These are phyloP conservation scores for Pleurotus pulmonarius DNA, from an alignment of 768 basidiomycete species.

Conservation along the genomic window DNA sequence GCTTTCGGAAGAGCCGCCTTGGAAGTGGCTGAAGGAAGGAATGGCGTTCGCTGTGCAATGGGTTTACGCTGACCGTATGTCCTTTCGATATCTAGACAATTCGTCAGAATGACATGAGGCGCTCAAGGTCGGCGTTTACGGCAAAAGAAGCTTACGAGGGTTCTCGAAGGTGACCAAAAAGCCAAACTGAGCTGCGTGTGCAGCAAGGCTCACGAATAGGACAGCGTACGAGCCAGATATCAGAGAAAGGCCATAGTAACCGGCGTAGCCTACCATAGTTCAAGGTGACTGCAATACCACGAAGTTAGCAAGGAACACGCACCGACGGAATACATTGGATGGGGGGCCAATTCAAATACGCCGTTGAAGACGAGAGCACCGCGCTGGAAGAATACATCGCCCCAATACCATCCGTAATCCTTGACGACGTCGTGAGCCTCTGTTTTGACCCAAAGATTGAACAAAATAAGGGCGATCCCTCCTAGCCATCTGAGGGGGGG, in stretches of 20 bases:
- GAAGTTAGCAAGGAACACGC: constrained; percentile 16
- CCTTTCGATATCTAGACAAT: constrained; percentile 75
- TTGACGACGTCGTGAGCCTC: constrained; percentile 98
- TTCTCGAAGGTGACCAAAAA: constrained; percentile 97
- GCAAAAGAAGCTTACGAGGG: constrained; percentile 64
- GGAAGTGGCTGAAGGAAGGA: constrained; percentile 22
- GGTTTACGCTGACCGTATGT: constrained; percentile 92
- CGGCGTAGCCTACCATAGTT: constrained; percentile 70
- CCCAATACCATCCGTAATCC: constrained; percentile 97
- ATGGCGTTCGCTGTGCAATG: constrained; percentile 79
- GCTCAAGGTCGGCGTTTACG: no score
- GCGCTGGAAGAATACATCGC: constrained; percentile 90
- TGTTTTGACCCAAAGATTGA: constrained; percentile 98
- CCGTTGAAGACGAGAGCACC: constrained; percentile 95
- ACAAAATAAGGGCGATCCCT: constrained; percentile 80
- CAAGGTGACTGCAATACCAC: background rate
- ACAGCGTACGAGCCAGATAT: constrained; percentile 87
- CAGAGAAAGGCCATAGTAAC: constrained; percentile 94
- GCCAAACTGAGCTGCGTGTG: constrained; percentile 94
- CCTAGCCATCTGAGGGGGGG: constrained; percentile 70
- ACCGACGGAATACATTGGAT: constrained; percentile 94
- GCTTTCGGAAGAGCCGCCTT: constrained; percentile 4
- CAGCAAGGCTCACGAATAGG: constrained; percentile 89
- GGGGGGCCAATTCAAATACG: constrained; percentile 91
- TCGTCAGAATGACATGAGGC: background rate